Evolutionary conservation across 257 asterid genomes (phyloP).

Genomic region (Nicotiana benthamiana): DNA sequence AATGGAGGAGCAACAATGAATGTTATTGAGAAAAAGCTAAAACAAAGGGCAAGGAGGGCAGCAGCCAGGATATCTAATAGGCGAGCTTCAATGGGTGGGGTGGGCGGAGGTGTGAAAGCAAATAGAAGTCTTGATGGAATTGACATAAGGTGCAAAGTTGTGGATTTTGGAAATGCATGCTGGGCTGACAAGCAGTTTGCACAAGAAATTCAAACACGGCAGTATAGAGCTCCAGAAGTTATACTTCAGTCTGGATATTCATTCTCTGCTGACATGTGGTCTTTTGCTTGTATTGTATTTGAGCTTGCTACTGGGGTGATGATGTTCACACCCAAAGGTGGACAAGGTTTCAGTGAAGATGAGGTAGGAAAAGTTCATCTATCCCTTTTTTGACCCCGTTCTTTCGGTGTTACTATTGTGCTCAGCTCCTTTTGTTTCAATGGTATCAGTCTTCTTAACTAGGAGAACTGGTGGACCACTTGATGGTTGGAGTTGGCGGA

Average conservation of each 20-base stretch:
- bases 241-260: conserved; percentile 85
- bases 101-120: conserved; percentile 41
- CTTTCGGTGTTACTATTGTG: background rate
- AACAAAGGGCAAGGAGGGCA: conserved; percentile 93
- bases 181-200: conserved; percentile 83
- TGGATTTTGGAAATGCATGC: conserved; percentile 98
- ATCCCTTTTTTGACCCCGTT: background rate
- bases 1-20: conserved; percentile 54
- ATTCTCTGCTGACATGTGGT: conserved; percentile 91
- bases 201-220: conserved; percentile 94
- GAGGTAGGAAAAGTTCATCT: conserved; percentile 48
- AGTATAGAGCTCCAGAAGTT: conserved; percentile 97
- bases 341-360: conserved; percentile 89
- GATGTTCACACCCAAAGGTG: conserved; percentile 90
- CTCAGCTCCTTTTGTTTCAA: background rate
- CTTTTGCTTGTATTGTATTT: conserved; percentile 91
- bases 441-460: background rate
- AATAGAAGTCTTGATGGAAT: conserved; percentile 72
- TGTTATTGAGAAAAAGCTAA: conserved; percentile 71
- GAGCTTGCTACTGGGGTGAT: conserved; percentile 98
- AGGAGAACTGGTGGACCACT: background rate
- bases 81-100: conserved; percentile 62
- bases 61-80: conserved; percentile 83
- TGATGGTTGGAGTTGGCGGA: background rate
- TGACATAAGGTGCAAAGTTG: conserved; percentile 78